Conservation (phyloP, 2,329 filamentous ascomycete genomes). For the Aspergillus pseudoviridinutans region DNA sequence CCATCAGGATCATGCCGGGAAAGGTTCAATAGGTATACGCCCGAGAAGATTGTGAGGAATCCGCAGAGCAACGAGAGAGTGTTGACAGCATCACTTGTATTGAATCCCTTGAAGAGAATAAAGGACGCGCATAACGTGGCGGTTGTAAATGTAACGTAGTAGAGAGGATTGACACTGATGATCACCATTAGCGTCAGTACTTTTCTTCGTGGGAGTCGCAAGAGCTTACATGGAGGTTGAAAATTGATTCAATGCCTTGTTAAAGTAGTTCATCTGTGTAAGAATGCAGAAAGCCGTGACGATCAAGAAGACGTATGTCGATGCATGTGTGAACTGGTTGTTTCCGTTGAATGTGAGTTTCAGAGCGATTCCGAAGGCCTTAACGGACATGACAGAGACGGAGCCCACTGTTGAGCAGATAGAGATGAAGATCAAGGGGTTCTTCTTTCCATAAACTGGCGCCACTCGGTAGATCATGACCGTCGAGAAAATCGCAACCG, state of each 20-base stretch:
- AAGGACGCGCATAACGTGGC: slow-evolving; percentile 92
- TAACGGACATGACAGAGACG: slow-evolving; percentile 98
- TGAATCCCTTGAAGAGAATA: slow-evolving; percentile 93
- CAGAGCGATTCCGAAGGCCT: slow-evolving; percentile 94
- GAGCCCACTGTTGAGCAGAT: slow-evolving; percentile 97
- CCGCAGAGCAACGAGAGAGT: slow-evolving; percentile 88
- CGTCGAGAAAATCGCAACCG: slow-evolving; percentile 76
- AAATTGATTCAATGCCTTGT: slow-evolving; percentile 95
- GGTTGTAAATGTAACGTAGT: slow-evolving; percentile 97
- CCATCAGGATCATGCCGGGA: slow-evolving; percentile 88
- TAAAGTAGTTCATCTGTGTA: slow-evolving; percentile 99
- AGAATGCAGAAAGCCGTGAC: slow-evolving; percentile 89
- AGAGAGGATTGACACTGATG: slow-evolving; percentile 82
- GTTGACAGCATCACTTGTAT: slow-evolving; percentile 86
- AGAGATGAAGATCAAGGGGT: slow-evolving; percentile 92
- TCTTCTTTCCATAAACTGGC: slow-evolving; percentile 86
- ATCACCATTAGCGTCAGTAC: slow-evolving; percentile 22
- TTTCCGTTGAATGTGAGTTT: slow-evolving; percentile 90
- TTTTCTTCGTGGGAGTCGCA: no score
- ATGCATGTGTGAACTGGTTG: slow-evolving; percentile 93
- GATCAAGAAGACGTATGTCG: slow-evolving; percentile 96
- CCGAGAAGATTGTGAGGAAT: slow-evolving; percentile 91
- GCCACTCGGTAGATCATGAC: slow-evolving; percentile 97
- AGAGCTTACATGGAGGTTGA: slow-evolving; percentile 85
- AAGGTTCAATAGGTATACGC: slow-evolving; percentile 94